These are phyloP conservation scores for Naganishia sp. DNA, from an alignment of 1,284 basidiomycete species.

Conservation along the genomic window DNA sequence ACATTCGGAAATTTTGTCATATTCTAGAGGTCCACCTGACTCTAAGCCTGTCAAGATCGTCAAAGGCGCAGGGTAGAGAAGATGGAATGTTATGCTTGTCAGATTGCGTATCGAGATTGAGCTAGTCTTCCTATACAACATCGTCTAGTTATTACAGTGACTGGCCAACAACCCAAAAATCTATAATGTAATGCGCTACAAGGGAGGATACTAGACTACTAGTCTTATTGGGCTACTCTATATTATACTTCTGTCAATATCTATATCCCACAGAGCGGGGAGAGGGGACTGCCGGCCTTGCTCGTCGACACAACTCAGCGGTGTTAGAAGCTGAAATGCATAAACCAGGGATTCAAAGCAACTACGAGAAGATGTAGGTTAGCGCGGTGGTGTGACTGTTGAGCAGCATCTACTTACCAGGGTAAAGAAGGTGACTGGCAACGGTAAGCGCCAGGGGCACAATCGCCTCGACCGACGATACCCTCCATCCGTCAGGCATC, in stretches of 20 bases:
- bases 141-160: too few relatives aligned
- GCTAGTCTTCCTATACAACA: too few relatives aligned
- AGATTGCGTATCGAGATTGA: too few relatives aligned
- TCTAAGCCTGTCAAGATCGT: too few relatives aligned
- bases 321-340: slow-evolving; percentile 55
- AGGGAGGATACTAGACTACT: not conserved
- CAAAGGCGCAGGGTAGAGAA: too few relatives aligned
- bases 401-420: slow-evolving; percentile 2
- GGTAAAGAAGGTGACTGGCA: slow-evolving; percentile 43
- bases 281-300: not conserved
- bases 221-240: not conserved
- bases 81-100: too few relatives aligned
- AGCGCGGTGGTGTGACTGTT: not conserved
- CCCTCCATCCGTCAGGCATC: slow-evolving; percentile 40
- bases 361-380: not conserved
- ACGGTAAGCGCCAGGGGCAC: slow-evolving; percentile 42
- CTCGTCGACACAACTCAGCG: not conserved
- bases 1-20: too few relatives aligned
- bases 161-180: not conserved
- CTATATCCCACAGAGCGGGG: not conserved
- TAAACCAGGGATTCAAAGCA: slow-evolving; percentile 24
- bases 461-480: slow-evolving; percentile 40
- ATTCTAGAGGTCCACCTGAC: too few relatives aligned
- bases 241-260: not conserved
- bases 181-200: slow-evolving; percentile 7